These are phyloP conservation scores for Eucalyptus lansdowneana DNA, from an alignment of 345 rosid species.

Conservation along the genomic window DNA sequence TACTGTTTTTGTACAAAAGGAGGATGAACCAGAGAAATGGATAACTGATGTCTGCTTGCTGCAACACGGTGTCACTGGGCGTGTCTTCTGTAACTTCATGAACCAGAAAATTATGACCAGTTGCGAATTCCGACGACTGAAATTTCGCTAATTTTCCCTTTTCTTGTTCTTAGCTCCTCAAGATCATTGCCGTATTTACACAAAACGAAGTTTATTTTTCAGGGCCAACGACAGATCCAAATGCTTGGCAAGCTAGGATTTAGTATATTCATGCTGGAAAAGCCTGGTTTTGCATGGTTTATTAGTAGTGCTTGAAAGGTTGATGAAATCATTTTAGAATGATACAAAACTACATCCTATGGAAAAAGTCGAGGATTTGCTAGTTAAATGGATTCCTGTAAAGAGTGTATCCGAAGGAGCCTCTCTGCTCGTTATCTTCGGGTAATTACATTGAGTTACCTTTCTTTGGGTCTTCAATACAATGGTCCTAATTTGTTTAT, in stretches of 20 bases:
- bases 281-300: not conserved
- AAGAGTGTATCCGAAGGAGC: not conserved
- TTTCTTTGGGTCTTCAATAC: not conserved
- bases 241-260: not conserved
- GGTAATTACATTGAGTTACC: not conserved
- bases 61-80: not conserved
- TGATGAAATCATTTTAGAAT: not conserved
- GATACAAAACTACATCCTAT: not conserved
- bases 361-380: not conserved
- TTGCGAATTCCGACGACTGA: not conserved
- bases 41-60: not conserved
- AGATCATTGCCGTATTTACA: not conserved
- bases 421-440: not conserved
- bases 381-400: not conserved
- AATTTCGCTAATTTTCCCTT: not conserved
- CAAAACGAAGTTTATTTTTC: not conserved
- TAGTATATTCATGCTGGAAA: not conserved
- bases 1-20: not conserved
- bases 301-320: not conserved
- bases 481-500: not conserved
- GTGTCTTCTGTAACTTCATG: not conserved
- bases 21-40: not conserved
- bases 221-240: not conserved
- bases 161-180: not conserved
- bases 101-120: not conserved